Conservation (phyloP, 805 yeast species). For the Metschnikowia amazonensis region DNA sequence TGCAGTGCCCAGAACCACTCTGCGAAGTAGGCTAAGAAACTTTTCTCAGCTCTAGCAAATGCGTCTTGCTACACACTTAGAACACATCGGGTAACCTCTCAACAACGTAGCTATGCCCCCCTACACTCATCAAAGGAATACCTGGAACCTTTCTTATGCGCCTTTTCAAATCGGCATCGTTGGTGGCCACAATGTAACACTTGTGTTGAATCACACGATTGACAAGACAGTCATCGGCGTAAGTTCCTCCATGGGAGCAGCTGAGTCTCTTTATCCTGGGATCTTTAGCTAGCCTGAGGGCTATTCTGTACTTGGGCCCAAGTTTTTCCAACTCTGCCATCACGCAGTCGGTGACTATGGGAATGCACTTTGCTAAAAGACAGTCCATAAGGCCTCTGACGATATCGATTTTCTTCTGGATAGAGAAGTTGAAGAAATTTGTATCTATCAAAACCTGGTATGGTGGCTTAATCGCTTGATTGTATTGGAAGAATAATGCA, state of each 20-base stretch:
- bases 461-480: constrained; percentile 95
- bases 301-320: constrained; percentile 93
- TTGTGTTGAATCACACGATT: constrained; percentile 92
- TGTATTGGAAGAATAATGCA: constrained; percentile 90
- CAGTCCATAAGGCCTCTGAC: constrained; percentile 98
- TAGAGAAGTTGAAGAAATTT: constrained; percentile 92
- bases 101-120: constrained; percentile 85
- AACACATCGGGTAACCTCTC: constrained; percentile 96
- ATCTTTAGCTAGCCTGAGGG: constrained; percentile 86
- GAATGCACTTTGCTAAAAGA: constrained; percentile 90
- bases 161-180: constrained; percentile 94
- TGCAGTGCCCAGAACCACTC: background rate
- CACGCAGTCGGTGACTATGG: constrained; percentile 94
- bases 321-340: constrained; percentile 96
- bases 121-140: constrained; percentile 95
- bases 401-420: constrained; percentile 90
- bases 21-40: background rate
- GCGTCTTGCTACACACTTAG: constrained; percentile 21
- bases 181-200: constrained; percentile 95
- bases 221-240: constrained; percentile 97
- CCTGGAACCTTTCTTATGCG: constrained; percentile 96
- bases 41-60: background rate
- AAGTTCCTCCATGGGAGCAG: constrained; percentile 92
- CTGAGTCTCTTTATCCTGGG: constrained; percentile 84
- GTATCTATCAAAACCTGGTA: constrained; percentile 95